Base-by-base conservation (phyloP, 257 asterid species). In the Nicotiana tabacum region DNA sequence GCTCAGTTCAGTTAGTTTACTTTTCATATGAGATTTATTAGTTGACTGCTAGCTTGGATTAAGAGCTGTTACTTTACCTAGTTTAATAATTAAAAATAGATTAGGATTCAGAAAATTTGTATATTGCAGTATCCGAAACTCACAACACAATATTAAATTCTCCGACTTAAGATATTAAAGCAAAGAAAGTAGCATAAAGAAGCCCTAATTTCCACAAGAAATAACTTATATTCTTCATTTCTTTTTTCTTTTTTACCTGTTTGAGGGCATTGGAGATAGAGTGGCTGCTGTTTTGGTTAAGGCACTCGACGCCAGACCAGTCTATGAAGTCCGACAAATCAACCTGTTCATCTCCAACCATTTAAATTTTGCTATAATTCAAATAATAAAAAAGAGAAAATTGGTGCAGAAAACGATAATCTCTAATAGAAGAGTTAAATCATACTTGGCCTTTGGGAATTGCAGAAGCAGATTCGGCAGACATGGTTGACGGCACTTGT, bases 241-340 rank as follows among this genome's bases (percentile, higher is more conserved):
- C 33, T 39, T 69, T 58, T 1, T 35, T 12, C 37, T 11, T 29
- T 33, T 18, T 39, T 51, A 90, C 97, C 95, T 91, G 93, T 82
- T 92, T 93, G 84, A 94, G 93, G 87, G 98, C 97, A 72, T 92
- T 92, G 21, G 90, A 64, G 39, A 92, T 85, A 77, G 97, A 81
- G 87, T 90, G 87, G 51, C 84, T 69, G 79, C 85, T 76, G 83
- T 85, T 91, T 77, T 92, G 97, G 83, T 94, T 94, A 80, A 94
- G 92, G 86, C 97, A 94, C 87, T 94, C 97, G 46, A 94, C 97
- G 8, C 97, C 88, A 18, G 93, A 83, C 98, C 98, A 94, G 87
- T 94, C 93, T 64, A 92, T 88, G 58, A 87, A 94, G 88, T 92
- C 97, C 83, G 89, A 83, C 66, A 92, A 91, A 91, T 92, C 98